Conservation (phyloP, 495 filamentous ascomycete genomes). For the Jackrogersella multiformis region DNA sequence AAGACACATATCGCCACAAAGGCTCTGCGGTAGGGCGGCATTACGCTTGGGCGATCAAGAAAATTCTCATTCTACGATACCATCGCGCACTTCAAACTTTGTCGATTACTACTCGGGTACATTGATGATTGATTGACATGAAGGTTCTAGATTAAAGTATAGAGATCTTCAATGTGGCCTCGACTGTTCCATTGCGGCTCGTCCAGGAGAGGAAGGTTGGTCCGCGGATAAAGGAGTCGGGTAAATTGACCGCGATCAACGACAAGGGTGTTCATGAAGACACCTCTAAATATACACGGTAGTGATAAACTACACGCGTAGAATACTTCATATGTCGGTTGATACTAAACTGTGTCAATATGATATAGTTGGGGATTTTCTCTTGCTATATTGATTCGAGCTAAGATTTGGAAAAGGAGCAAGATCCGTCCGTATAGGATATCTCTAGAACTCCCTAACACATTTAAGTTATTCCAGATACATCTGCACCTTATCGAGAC, state of each 20-base stretch:
- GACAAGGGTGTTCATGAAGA: background rate
- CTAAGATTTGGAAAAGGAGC: no score
- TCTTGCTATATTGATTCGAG: no score
- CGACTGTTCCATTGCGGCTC: slow-evolving; percentile 7
- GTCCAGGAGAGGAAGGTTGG: background rate
- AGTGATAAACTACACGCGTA: background rate
- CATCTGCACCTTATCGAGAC: background rate
- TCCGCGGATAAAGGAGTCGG: slow-evolving; percentile 28
- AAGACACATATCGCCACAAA: slow-evolving; percentile 20
- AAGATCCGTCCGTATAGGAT: no score
- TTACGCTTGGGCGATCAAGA: background rate
- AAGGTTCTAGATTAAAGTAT: background rate
- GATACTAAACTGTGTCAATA: no score
- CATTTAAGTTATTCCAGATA: background rate
- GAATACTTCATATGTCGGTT: no score
- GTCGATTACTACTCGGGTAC: background rate
- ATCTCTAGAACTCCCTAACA: background rate
- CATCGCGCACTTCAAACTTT: background rate
- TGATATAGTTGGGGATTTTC: background rate
- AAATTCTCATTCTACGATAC: slow-evolving; percentile 7
- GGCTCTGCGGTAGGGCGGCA: slow-evolving; percentile 28
- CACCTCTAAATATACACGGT: background rate
- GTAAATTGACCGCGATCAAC: slow-evolving; percentile 14
- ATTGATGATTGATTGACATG: background rate
- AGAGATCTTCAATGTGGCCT: slow-evolving; percentile 9